These are phyloP conservation scores for Ilex aquifolium DNA, from an alignment of 257 asterid genomes.

Conservation along the genomic window DNA sequence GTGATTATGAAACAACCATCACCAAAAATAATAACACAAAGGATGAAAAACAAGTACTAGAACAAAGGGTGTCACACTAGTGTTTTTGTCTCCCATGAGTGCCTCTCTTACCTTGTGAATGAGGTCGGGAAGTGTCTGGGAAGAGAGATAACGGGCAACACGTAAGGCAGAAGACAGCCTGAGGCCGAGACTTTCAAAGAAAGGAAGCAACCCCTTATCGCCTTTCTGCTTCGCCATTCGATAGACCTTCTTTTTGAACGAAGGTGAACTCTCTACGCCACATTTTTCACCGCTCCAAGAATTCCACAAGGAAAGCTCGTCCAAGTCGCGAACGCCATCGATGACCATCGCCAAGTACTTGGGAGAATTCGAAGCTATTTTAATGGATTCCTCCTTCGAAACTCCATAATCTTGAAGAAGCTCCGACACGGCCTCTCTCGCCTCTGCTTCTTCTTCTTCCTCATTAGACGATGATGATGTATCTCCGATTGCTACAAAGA, in stretches of 20 bases:
- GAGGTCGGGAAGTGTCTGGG: conserved; percentile 48
- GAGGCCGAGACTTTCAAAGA: conserved; percentile 78
- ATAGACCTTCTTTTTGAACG: conserved; percentile 48
- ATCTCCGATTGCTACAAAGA: no score
- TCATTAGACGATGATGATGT: not conserved
- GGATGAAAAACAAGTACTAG: no score
- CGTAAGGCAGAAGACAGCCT: conserved; percentile 70
- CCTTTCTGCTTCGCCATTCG: conserved; percentile 72
- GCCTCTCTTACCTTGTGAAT: conserved; percentile 46
- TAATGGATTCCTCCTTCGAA: conserved; percentile 51
- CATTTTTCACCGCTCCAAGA: conserved; percentile 22
- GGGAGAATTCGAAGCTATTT: conserved; percentile 53
- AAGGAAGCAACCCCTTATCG: conserved; percentile 78
- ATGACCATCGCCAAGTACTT: conserved; percentile 54
- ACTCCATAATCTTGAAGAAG: conserved; percentile 54
- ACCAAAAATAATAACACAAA: no score
- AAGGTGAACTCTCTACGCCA: not conserved
- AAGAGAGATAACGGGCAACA: conserved; percentile 63
- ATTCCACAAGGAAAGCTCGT: conserved; percentile 51
- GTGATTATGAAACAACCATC: not conserved
- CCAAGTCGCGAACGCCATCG: conserved; percentile 72
- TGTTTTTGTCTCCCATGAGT: no score
- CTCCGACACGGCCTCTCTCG: conserved; percentile 58
- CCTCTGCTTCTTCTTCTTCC: conserved; percentile 22
- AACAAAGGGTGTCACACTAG: no score